Conservation (phyloP, 768 basidiomycete genomes). For the Cystofilobasidium bisporidii region DNA sequence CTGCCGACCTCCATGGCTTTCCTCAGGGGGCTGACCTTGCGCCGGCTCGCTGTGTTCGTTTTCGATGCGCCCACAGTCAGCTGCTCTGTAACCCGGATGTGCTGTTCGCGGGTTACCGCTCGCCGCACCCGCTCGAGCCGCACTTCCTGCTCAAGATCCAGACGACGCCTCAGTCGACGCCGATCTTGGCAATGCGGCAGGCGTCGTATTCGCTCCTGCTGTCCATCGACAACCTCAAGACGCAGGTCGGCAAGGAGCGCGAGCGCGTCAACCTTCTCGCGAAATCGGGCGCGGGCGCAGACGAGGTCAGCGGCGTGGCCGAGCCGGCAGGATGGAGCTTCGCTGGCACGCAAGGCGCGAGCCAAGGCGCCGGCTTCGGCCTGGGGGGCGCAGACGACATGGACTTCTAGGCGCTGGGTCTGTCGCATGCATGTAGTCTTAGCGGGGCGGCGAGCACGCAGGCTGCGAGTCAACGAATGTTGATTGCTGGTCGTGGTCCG, state of each 20-base stretch:
- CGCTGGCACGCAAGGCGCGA: background rate
- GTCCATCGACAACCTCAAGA: slow-evolving; percentile 43
- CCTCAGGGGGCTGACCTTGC: background rate
- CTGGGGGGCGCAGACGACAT: slow-evolving; percentile 13
- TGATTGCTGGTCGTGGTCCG: no score
- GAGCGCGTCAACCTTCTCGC: background rate
- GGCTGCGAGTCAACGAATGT: no score
- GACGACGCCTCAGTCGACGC: slow-evolving; percentile 77
- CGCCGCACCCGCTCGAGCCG: slow-evolving; percentile 90
- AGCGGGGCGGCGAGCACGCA: no score
- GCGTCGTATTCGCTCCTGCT: slow-evolving; percentile 74
- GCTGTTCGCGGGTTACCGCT: slow-evolving; percentile 95
- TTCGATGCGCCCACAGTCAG: slow-evolving; percentile 50
- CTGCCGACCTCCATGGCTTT: background rate
- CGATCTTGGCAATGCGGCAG: slow-evolving; percentile 68
- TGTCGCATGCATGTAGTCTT: no score
- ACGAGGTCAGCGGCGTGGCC: background rate
- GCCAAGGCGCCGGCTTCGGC: slow-evolving; percentile 1
- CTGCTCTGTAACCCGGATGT: slow-evolving; percentile 77
- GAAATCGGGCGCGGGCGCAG: background rate
- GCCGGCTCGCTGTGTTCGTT: background rate
- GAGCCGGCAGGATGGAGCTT: slow-evolving; percentile 2
- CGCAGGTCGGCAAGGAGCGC: slow-evolving; percentile 33
- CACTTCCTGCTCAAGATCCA: slow-evolving; percentile 92
- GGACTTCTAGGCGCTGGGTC: slow-evolving; percentile 9